Base-by-base conservation (phyloP, 805 yeast species). In the Wickerhamomyces sydowiorum region DNA sequence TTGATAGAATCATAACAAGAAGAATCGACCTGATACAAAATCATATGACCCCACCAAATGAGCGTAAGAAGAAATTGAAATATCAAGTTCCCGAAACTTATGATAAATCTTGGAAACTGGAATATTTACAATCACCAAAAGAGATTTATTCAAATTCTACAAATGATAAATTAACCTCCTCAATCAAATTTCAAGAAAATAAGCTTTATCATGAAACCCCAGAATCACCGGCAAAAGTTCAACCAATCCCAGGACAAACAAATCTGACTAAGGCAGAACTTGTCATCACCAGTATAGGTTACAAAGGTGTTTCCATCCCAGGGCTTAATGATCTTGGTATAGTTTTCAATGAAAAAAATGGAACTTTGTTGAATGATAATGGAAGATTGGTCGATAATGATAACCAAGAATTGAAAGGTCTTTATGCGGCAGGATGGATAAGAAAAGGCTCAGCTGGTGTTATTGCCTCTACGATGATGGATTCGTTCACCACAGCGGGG, bases 391-490 rank as follows among this genome's bases (percentile, higher is more conserved):
- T 67, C 9, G 50, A 58, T 27, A 43, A 49, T 1, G 39, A 50
- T 1, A 55, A 53, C 17, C 45, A 40, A 33, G 50, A 46, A 29
- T 52, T 59, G 23, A 65, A 57, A 2, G 83, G 87, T 0, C 64
- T 87, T 44, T 91, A 89, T 52, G 80, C 86, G 2, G 69, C 89
- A 8, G 99, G 99, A 0, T 93, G 99, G 99, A 81, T 89, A 37
- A 78, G 84, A 43, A 80, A 76, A 39, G 95, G 96, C 1, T 85
- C 96, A 7, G 74, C 75, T 23, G 99, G 99, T 1, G 95, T 88
- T 4, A 93, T 93, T 49, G 95, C 95, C 15, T 73, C 86, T 13
- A 88, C 98, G 0, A 86, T 91, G 83, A 75, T 82, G 73, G 89
- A 85, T 45, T 78, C 96, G 1, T 82, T 82, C 48, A 74, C 78